Evolutionary conservation across 192 early-diverging fungal species (phyloP), one percentile per base, ranked within the genome.

Genomic region (Podila clonocystis): DNA sequence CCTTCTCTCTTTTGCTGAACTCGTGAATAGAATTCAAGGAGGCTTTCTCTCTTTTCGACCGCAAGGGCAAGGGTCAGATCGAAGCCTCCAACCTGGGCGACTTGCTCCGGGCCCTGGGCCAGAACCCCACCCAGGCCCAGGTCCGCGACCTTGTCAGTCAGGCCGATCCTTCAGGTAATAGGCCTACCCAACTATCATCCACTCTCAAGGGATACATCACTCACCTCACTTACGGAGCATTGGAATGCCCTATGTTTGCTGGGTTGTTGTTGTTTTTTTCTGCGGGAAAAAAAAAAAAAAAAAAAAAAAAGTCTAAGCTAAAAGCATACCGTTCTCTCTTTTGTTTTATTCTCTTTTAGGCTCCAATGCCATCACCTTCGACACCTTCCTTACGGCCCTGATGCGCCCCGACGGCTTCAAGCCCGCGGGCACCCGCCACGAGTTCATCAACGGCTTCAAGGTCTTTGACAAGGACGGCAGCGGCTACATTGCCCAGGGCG

Each of bases 381-480:
- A 91, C 61, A 75, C 84, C 49, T 93, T 95, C 75, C 71, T 91
- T 28, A 83, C 87, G 73, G 88, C 92, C 62, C 87, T 91, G 45
- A 84, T 88, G 75, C 90, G 93, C 28, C 88, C 91, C 48, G 87
- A 88, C 48, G 92, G 92, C 57, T 93, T 91, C 86, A 85, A 89
- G 62, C 86, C 91, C 66, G 88, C 87, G 24, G 93, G 89, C 20
- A 89, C 92, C 48, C 87, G 86, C 65, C 88, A 94, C 64, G 92
- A 94, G 77, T 92, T 94, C 72, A 85, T 92, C 55, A 90, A 95
- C 63, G 94, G 92, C 9, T 95, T 95, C 89, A 91, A 94, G 74
- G 93, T 94, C 26, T 94, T 95, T 89, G 94, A 95, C 84, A 91
- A 92, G 83, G 89, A 94, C 29, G 83, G 87, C 72, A 89, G 85